These are phyloP conservation scores for Cicer yamashitae DNA, from an alignment of 306 rosid genomes.

Conservation along the genomic window DNA sequence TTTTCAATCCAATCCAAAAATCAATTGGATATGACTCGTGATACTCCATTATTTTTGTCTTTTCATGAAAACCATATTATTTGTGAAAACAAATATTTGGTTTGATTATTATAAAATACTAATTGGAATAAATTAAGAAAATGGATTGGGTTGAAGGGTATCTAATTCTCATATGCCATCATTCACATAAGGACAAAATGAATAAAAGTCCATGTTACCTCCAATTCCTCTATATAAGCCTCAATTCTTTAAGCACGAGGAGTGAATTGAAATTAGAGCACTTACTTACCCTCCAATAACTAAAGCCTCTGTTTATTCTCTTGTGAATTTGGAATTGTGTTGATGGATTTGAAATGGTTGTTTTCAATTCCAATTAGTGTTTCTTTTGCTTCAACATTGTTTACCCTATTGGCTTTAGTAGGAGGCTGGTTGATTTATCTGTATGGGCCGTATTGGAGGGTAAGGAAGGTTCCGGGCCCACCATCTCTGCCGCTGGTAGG, in stretches of 20 bases:
- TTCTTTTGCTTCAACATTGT: constrained; percentile 45
- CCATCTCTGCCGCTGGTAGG: constrained; percentile 78
- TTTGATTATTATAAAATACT: constrained; percentile 10
- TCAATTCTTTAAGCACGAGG: not conserved
- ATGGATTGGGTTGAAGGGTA: constrained; percentile 38
- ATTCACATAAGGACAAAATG: constrained; percentile 59
- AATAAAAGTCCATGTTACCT: constrained; percentile 52
- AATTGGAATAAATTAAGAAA: constrained; percentile 22
- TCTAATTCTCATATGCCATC: constrained; percentile 57
- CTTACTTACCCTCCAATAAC: not conserved
- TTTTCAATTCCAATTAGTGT: constrained; percentile 10
- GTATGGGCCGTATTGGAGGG: constrained; percentile 79
- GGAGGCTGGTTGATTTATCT: constrained; percentile 62
- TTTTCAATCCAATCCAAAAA: constrained; percentile 37
- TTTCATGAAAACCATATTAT: constrained; percentile 22
- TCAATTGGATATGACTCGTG: constrained; percentile 4
- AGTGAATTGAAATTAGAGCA: not conserved
- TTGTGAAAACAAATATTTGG: not conserved
- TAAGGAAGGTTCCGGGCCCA: constrained; percentile 90
- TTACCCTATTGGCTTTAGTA: constrained; percentile 54
- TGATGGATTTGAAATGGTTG: constrained; percentile 47
- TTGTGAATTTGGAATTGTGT: constrained; percentile 20
- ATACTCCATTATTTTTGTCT: constrained; percentile 34
- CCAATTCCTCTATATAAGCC: constrained; percentile 38
- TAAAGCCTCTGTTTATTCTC: not conserved